These are phyloP conservation scores for Calonectria crousiana DNA, from an alignment of 2,329 filamentous ascomycete species.

Conservation along the genomic window DNA sequence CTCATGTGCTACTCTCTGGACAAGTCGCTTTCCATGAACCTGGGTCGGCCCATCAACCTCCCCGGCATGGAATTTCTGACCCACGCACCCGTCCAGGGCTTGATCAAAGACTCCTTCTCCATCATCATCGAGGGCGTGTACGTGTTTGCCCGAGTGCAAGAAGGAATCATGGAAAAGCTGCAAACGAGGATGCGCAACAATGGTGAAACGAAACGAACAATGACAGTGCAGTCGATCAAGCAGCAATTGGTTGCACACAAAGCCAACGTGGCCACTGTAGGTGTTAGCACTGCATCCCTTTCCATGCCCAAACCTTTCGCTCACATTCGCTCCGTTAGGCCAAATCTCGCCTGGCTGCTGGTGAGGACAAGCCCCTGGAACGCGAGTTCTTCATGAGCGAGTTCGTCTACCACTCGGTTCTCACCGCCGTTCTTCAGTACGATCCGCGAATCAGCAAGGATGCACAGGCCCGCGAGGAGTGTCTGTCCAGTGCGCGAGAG, in stretches of 20 bases:
- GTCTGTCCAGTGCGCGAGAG: neutral
- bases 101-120: neutral
- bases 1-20: neutral
- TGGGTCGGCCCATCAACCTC: neutral
- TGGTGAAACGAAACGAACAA: neutral
- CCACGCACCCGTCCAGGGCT: too few relatives aligned
- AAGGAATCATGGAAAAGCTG: neutral
- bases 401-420: neutral
- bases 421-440: neutral
- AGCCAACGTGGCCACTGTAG: neutral
- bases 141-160: neutral
- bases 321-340: neutral
- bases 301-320: accelerated
- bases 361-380: neutral
- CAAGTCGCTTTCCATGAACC: neutral
- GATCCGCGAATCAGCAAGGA: neutral
- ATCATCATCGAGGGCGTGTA: neutral
- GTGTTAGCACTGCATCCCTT: neutral
- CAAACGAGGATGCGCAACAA: neutral
- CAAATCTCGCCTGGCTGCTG: neutral
- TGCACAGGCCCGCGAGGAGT: neutral
- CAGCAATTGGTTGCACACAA: neutral
- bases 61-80: neutral
- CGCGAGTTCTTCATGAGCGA: neutral
- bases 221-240: neutral